These are phyloP conservation scores for Sporisorium scitamineum DNA, from an alignment of 1,284 basidiomycete species.

Conservation along the genomic window DNA sequence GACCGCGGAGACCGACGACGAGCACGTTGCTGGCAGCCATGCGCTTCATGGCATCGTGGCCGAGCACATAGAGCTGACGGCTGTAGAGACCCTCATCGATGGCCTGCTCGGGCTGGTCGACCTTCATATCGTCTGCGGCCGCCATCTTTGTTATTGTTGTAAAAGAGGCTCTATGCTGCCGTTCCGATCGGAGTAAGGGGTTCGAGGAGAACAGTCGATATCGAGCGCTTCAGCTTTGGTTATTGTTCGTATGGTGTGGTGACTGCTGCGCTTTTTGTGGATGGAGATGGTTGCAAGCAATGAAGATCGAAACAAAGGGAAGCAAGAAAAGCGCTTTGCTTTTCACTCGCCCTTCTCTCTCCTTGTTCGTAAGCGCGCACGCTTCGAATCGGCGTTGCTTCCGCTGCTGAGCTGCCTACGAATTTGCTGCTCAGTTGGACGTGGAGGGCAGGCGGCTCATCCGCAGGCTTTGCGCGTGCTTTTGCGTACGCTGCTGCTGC, in stretches of 20 bases:
- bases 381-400: too few species aligned
- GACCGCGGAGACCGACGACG: slow-evolving; percentile 89
- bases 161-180: not conserved
- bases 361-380: too few species aligned
- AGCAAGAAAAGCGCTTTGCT: not conserved
- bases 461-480: not conserved
- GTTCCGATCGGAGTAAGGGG: not conserved
- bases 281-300: slow-evolving; percentile 4
- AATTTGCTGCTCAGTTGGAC: slow-evolving; percentile 13
- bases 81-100: slow-evolving; percentile 65
- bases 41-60: slow-evolving; percentile 87
- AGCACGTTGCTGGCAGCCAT: slow-evolving; percentile 98
- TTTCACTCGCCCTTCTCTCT: not conserved
- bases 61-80: slow-evolving; percentile 69
- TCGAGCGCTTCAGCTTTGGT: not conserved
- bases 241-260: not conserved
- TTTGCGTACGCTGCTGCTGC: slow-evolving; percentile 4
- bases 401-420: not conserved
- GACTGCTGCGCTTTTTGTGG: not conserved
- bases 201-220: not conserved
- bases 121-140: slow-evolving; percentile 51
- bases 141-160: slow-evolving; percentile 21
- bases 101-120: slow-evolving; percentile 50
- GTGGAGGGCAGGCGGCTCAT: slow-evolving; percentile 6
- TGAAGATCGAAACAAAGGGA: not conserved